A percentile compares a stretch with the other conserved stretches of the same genome.
Evolutionary conservation across 2,329 filamentous ascomycete genomes (phyloP).

Genomic region (Phyllosticta citrichinensis): DNA sequence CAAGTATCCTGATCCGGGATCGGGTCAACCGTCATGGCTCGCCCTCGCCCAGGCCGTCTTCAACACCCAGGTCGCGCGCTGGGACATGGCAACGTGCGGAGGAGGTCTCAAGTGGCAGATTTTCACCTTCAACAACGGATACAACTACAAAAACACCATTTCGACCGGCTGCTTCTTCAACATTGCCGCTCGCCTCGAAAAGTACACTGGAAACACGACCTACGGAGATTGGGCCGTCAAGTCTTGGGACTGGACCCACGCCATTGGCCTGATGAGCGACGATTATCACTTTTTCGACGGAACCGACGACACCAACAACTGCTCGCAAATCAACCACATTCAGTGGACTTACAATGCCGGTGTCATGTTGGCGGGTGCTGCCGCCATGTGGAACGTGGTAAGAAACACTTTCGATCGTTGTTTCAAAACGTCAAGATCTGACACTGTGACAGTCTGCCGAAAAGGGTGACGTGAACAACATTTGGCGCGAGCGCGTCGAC

Average conservation of each 20-base stretch:
- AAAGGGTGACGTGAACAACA: conserved; percentile 4
- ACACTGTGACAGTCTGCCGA: conserved; percentile 3
- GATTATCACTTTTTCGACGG: conserved; percentile 38
- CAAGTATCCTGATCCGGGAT: conserved; percentile 34
- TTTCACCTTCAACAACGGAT: conserved; percentile 65
- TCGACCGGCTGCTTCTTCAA: conserved; percentile 51
- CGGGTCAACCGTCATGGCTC: conserved; percentile 29
- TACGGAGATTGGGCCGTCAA: conserved; percentile 68
- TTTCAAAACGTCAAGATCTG: background rate
- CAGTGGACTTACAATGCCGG: conserved; percentile 40
- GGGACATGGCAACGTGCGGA: conserved; percentile 44
- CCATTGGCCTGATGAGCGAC: conserved; percentile 45
- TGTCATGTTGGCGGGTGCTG: conserved; percentile 36
- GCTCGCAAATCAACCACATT: conserved; percentile 33
- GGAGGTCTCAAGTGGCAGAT: conserved; percentile 84
- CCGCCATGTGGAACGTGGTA: conserved; percentile 40
- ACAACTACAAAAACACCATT: conserved; percentile 48
- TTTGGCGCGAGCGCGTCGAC: conserved; percentile 14
- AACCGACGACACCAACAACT: conserved; percentile 34
- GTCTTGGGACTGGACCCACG: conserved; percentile 46
- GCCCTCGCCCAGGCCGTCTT: conserved; percentile 33
- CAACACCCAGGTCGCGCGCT: conserved; percentile 27
- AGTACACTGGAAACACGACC: conserved; percentile 69
- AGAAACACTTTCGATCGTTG: conserved; percentile 13
- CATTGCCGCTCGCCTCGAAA: conserved; percentile 57